phyloP scores from a whole-genome alignment of 1,139 yeast species.

The Entelexis sorbosivorans region DNA sequence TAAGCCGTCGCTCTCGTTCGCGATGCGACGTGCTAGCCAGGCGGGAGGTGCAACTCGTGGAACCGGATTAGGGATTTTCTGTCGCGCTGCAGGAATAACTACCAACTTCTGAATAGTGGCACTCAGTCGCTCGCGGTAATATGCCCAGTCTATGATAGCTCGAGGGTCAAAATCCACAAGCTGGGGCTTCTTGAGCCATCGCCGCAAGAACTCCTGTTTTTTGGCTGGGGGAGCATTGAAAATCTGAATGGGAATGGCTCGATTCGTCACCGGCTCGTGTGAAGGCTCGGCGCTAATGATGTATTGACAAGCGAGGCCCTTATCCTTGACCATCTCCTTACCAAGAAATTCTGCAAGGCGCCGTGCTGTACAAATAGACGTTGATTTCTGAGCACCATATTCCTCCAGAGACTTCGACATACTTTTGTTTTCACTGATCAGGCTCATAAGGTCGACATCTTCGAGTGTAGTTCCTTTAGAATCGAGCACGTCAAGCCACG shows the following conservation, averaged over 20 bases:
- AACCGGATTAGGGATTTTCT: constrained; percentile 82
- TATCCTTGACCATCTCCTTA: constrained; percentile 94
- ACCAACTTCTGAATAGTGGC: constrained; percentile 91
- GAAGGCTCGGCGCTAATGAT: constrained; percentile 77
- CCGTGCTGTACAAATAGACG: constrained; percentile 89
- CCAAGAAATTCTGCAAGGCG: constrained; percentile 92
- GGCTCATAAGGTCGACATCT: constrained; percentile 85
- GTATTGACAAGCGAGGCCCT: constrained; percentile 91
- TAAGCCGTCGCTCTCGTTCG: constrained; percentile 48
- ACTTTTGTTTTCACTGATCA: constrained; percentile 91
- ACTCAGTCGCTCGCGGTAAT: constrained; percentile 81
- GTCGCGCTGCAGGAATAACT: constrained; percentile 95
- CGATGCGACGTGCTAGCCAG: constrained; percentile 67
- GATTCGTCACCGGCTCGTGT: constrained; percentile 85
- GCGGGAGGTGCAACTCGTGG: constrained; percentile 92
- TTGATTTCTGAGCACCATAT: constrained; percentile 82
- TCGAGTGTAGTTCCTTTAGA: constrained; percentile 79
- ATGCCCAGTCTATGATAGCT: constrained; percentile 83
- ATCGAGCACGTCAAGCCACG: constrained; percentile 91
- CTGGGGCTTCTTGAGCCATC: constrained; percentile 65
- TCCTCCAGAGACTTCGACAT: constrained; percentile 89
- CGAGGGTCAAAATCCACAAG: constrained; percentile 81
- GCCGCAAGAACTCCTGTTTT: constrained; percentile 55
- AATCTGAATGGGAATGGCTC: constrained; percentile 94
- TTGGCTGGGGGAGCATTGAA: constrained; percentile 67